A percentile compares a stretch with the other conserved stretches of the same genome.
Conservation (phyloP, 2,329 filamentous ascomycete genomes). For the Didymella pomorum region DNA sequence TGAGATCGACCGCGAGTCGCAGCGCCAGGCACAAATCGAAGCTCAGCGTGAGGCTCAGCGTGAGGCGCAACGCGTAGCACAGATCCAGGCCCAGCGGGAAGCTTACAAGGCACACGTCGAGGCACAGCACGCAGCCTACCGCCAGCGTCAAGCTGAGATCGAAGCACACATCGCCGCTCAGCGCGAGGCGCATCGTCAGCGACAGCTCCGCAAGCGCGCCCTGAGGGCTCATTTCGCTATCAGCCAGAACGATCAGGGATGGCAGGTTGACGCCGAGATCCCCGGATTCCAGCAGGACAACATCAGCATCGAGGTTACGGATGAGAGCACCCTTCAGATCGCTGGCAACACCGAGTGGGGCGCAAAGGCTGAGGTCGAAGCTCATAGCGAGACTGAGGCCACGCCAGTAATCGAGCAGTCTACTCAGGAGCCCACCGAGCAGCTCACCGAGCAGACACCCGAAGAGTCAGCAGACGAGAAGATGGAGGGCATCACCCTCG, state of each 20-base stretch:
- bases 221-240: slow-evolving; percentile 44
- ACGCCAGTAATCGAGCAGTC: slow-evolving; percentile 1
- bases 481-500: slow-evolving; percentile 32
- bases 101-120: slow-evolving; percentile 36
- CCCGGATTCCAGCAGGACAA: slow-evolving; percentile 47
- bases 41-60: slow-evolving; percentile 30
- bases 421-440: slow-evolving; percentile 2
- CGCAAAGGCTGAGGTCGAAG: slow-evolving; percentile 20
- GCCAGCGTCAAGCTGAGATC: slow-evolving; percentile 29
- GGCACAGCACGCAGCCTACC: slow-evolving; percentile 30
- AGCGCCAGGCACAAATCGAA: slow-evolving; percentile 34
- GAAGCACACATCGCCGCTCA: slow-evolving; percentile 39
- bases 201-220: slow-evolving; percentile 43
- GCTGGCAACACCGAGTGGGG: slow-evolving; percentile 42
- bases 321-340: slow-evolving; percentile 46
- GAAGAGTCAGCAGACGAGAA: slow-evolving; percentile 21
- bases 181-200: slow-evolving; percentile 39
- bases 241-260: slow-evolving; percentile 40
- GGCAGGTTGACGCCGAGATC: slow-evolving; percentile 44
- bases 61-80: slow-evolving; percentile 28
- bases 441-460: background rate
- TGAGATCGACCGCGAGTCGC: slow-evolving; percentile 43
- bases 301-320: slow-evolving; percentile 46
- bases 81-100: slow-evolving; percentile 36
- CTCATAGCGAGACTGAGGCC: slow-evolving; percentile 13